Conservation (phyloP, 116 monocot species). For the Phalaenopsis hybrid region DNA sequence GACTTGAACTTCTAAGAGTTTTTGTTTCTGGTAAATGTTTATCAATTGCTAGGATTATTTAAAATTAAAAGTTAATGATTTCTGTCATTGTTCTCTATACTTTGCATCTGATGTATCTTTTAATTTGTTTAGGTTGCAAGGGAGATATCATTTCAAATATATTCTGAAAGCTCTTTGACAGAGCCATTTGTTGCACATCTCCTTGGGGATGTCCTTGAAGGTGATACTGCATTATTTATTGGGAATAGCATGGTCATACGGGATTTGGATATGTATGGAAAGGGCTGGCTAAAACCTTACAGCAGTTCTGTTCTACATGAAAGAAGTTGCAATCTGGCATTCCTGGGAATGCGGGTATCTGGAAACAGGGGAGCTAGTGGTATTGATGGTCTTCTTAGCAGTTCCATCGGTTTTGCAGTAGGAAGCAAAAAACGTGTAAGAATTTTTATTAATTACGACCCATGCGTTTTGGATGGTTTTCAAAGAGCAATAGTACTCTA, state of each 20-base stretch:
- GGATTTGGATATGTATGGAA: constrained; percentile 87
- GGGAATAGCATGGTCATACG: constrained; percentile 97
- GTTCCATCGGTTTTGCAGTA: constrained; percentile 77
- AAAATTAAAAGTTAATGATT: neutral
- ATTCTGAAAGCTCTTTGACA: constrained; percentile 52
- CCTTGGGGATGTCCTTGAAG: constrained; percentile 37
- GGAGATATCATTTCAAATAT: constrained; percentile 66
- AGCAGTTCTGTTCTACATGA: constrained; percentile 5
- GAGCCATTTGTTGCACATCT: constrained; percentile 87
- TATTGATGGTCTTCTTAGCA: constrained; percentile 94
- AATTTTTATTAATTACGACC: neutral
- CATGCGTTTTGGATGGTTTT: neutral
- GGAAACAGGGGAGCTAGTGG: constrained; percentile 97
- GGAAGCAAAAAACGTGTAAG: constrained; percentile 72
- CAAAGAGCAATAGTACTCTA: neutral
- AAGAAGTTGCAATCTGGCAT: constrained; percentile 20
- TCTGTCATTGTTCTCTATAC: neutral
- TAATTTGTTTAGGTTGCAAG: constrained; percentile 44
- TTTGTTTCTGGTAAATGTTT: neutral
- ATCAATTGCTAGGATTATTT: neutral
- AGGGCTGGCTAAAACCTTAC: constrained; percentile 27
- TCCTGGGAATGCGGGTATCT: constrained; percentile 56
- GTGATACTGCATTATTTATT: constrained; percentile 63
- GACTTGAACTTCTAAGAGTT: neutral
- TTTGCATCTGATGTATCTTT: neutral